A percentile compares a stretch with the other conserved stretches of the same genome.
phyloP scores from a whole-genome alignment of 2,329 filamentous ascomycete genomes.

The Hymenoscyphus salicellus region DNA sequence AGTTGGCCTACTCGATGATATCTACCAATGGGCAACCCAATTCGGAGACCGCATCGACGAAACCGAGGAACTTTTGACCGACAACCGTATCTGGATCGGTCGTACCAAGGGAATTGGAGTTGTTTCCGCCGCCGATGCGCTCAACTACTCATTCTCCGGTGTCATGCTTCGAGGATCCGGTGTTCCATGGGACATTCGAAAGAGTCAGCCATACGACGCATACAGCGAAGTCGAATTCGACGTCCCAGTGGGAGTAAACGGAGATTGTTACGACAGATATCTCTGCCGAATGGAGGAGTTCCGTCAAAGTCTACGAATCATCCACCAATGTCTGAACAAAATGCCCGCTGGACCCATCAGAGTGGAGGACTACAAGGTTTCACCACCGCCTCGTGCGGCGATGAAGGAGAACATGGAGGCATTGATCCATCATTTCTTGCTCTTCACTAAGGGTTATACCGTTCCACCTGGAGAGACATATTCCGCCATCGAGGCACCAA shows the following conservation, averaged over 20 bases:
- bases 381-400: slow-evolving; percentile 87
- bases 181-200: slow-evolving; percentile 93
- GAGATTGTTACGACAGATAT: slow-evolving; percentile 99
- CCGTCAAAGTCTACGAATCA: slow-evolving; percentile 95
- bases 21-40: slow-evolving; percentile 99
- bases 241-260: slow-evolving; percentile 91
- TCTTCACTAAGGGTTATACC: slow-evolving; percentile 97
- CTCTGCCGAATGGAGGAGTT: slow-evolving; percentile 99
- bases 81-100: slow-evolving; percentile 99
- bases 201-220: slow-evolving; percentile 94
- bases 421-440: slow-evolving; percentile 96
- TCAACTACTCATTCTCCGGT: slow-evolving; percentile 94
- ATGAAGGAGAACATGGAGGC: slow-evolving; percentile 99
- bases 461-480: slow-evolving; percentile 98
- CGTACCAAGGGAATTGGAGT: slow-evolving; percentile 89
- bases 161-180: slow-evolving; percentile 98
- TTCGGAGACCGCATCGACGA: slow-evolving; percentile 98
- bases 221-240: slow-evolving; percentile 99
- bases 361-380: slow-evolving; percentile 98
- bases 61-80: slow-evolving; percentile 96
- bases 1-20: slow-evolving; percentile 90
- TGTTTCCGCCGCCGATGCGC: slow-evolving; percentile 84
- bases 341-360: slow-evolving; percentile 94
- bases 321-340: slow-evolving; percentile 98
- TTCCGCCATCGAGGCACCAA: slow-evolving; percentile 96